A percentile compares a stretch with the other conserved stretches of the same genome.
Conservation (phyloP, 495 filamentous ascomycete genomes). For the Neurospora discreta region DNA sequence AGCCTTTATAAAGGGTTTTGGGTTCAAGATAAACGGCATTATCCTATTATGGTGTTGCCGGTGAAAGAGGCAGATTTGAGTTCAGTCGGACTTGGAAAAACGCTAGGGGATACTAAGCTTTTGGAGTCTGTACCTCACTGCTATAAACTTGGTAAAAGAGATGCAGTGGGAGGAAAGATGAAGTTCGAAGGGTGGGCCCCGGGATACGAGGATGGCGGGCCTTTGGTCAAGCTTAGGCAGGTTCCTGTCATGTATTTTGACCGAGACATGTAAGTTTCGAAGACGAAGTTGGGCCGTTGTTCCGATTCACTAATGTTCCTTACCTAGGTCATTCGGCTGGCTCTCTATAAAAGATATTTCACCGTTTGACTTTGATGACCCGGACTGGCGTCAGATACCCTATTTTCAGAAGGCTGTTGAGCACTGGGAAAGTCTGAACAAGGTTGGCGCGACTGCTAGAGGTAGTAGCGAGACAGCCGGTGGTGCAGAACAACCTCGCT, state of each 20-base stretch:
- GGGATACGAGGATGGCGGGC: conserved; percentile 29
- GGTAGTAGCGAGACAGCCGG: neutral
- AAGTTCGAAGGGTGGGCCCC: conserved; percentile 29
- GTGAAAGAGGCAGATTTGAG: conserved; percentile 20
- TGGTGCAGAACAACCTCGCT: neutral
- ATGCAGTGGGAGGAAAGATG: neutral
- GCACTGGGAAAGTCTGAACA: conserved; percentile 5
- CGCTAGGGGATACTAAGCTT: conserved; percentile 22
- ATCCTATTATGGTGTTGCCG: conserved; percentile 30
- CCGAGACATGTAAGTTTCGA: conserved; percentile 8
- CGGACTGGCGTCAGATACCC: conserved; percentile 6
- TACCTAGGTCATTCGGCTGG: conserved; percentile 17
- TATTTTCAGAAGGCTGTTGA: conserved; percentile 7
- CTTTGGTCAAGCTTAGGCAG: conserved; percentile 20
- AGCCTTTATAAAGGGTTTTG: conserved; percentile 27
- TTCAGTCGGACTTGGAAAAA: conserved; percentile 20
- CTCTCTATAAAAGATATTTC: conserved; percentile 13
- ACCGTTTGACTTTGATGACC: conserved; percentile 15
- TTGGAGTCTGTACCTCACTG: conserved; percentile 25
- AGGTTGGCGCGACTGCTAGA: neutral
- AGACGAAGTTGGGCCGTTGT: neutral
- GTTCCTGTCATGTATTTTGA: conserved; percentile 37
- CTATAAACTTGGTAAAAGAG: conserved; percentile 19
- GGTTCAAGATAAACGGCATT: conserved; percentile 16
- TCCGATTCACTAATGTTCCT: conserved; percentile 3